phyloP scores from a whole-genome alignment of 2,329 filamentous ascomycete species.

The Cladosporium sphaerospermum region DNA sequence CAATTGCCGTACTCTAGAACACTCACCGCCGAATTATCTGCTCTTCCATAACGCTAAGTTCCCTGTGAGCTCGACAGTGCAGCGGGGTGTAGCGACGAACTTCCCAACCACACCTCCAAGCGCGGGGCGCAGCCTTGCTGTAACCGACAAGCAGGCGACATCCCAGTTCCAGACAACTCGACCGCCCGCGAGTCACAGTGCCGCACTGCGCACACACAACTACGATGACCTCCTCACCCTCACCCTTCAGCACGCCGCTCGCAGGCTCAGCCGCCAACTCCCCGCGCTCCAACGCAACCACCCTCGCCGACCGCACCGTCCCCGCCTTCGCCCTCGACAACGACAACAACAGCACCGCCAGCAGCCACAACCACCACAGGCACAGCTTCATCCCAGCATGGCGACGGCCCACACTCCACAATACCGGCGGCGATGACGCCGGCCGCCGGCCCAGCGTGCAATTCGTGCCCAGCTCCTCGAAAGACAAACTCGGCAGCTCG shows the following conservation, averaged over 20 bases:
- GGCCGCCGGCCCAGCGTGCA: slow-evolving; percentile 31
- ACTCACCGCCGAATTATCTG: background rate
- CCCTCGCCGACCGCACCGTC: slow-evolving; percentile 23
- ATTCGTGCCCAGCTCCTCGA: slow-evolving; percentile 27
- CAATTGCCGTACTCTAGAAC: too few relatives aligned
- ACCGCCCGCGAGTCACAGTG: background rate
- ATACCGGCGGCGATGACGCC: slow-evolving; percentile 16
- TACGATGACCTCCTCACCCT: slow-evolving; percentile 18
- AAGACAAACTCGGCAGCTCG: slow-evolving; percentile 20
- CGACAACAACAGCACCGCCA: slow-evolving; percentile 9
- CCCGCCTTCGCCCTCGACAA: slow-evolving; percentile 19
- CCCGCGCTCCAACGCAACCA: slow-evolving; percentile 14
- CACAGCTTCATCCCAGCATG: slow-evolving; percentile 26
- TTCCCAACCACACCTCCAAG: too few relatives aligned
- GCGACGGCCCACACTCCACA: slow-evolving; percentile 26
- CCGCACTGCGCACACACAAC: background rate
- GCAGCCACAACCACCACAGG: background rate
- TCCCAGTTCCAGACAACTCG: background rate
- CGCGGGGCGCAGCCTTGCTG: background rate
- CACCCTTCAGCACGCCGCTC: slow-evolving; percentile 15
- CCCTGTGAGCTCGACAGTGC: too few relatives aligned
- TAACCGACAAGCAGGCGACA: background rate
- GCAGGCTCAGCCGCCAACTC: slow-evolving; percentile 9
- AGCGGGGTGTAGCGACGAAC: too few relatives aligned
- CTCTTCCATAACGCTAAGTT: background rate